phyloP scores from a whole-genome alignment of 192 early-diverging fungal genomes.

The Coemansia sp. region DNA sequence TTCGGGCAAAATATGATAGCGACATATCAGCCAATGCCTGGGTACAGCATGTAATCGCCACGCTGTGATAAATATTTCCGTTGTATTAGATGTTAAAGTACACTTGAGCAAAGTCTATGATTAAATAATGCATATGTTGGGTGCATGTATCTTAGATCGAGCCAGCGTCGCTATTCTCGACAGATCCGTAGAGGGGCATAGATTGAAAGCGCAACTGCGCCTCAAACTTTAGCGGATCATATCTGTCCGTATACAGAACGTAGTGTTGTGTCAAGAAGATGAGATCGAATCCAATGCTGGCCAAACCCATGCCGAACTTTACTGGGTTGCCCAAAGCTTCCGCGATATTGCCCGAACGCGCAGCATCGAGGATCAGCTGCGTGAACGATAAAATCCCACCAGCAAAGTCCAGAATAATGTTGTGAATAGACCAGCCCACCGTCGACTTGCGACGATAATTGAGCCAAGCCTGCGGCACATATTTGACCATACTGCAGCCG shows the following conservation, averaged over 20 bases:
- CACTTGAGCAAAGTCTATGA: neutral
- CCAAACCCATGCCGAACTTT: slow-evolving; percentile 76
- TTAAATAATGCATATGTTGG: neutral
- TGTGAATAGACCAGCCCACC: slow-evolving; percentile 86
- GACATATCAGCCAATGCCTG: slow-evolving; percentile 64
- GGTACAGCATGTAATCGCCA: slow-evolving; percentile 58
- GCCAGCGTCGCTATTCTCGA: slow-evolving; percentile 18
- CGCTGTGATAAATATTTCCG: slow-evolving; percentile 16
- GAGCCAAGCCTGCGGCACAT: slow-evolving; percentile 68
- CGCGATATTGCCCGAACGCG: slow-evolving; percentile 47
- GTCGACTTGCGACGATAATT: slow-evolving; percentile 78
- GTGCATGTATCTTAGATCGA: slow-evolving; percentile 3
- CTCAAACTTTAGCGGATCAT: slow-evolving; percentile 20
- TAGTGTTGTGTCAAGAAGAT: slow-evolving; percentile 85
- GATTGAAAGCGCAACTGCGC: slow-evolving; percentile 9
- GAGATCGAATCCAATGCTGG: slow-evolving; percentile 78
- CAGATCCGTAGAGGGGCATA: slow-evolving; percentile 27
- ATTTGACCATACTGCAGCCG: slow-evolving; percentile 76
- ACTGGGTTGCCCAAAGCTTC: slow-evolving; percentile 63
- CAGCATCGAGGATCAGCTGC: slow-evolving; percentile 77
- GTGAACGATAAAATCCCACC: slow-evolving; percentile 76
- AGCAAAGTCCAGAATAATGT: slow-evolving; percentile 83
- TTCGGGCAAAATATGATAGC: slow-evolving; percentile 59
- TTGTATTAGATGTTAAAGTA: neutral
- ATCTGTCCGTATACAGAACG: slow-evolving; percentile 59